These are phyloP conservation scores for Monosporascus sp. DNA, from an alignment of 2,329 filamentous ascomycete species.

Conservation along the genomic window DNA sequence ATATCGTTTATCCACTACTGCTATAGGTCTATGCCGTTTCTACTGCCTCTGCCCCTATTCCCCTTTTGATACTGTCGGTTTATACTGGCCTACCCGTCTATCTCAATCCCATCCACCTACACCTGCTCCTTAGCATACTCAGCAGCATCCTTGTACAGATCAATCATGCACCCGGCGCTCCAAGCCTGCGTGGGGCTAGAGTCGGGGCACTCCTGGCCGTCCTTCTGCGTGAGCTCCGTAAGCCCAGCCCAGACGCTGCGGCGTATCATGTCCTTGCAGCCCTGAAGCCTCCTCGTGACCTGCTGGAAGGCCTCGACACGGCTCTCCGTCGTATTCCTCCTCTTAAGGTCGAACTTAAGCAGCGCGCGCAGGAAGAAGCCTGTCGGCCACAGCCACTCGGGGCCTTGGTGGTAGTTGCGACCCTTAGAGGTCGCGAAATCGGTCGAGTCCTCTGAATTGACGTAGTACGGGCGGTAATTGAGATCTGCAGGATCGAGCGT, in stretches of 20 bases:
- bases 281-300: slow-evolving; percentile 73
- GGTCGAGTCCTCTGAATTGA: slow-evolving; percentile 86
- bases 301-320: slow-evolving; percentile 90
- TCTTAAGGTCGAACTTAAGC: slow-evolving; percentile 79
- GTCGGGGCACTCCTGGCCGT: slow-evolving; percentile 76
- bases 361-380: slow-evolving; percentile 92
- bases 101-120: neutral
- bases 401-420: slow-evolving; percentile 95
- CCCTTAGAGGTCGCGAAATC: slow-evolving; percentile 93
- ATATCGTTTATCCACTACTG: neutral
- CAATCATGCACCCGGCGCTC: slow-evolving; percentile 91
- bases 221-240: slow-evolving; percentile 88
- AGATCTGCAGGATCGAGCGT: slow-evolving; percentile 88
- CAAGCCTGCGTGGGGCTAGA: slow-evolving; percentile 94
- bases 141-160: slow-evolving; percentile 88
- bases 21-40: neutral
- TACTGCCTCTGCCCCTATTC: neutral
- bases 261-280: slow-evolving; percentile 79
- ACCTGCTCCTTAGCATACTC: slow-evolving; percentile 29
- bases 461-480: slow-evolving; percentile 92
- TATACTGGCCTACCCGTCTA: neutral
- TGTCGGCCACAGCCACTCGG: slow-evolving; percentile 96
- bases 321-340: slow-evolving; percentile 58
- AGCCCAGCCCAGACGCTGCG: slow-evolving; percentile 84
- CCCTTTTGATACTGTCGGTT: too few species aligned